Percentiles rank a stretch among this genome's conserved stretches.
Evolutionary conservation across 2,329 filamentous ascomycete species (phyloP).

Genomic region (Diaporthe sp.): DNA sequence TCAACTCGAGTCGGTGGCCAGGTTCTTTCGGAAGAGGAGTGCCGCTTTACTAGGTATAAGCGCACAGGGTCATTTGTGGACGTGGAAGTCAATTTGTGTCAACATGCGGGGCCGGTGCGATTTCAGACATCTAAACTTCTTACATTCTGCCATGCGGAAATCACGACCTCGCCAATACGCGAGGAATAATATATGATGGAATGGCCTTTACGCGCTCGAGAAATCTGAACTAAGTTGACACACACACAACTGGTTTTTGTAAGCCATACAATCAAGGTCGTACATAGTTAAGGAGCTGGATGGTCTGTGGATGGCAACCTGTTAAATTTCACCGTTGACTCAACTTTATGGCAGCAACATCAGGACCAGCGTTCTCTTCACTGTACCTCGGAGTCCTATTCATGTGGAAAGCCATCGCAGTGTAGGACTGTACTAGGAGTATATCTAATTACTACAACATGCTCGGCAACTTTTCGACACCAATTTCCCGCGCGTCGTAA

Average conservation of each 20-base stretch:
- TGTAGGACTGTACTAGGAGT: too few relatives aligned
- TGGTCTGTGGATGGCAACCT: background rate
- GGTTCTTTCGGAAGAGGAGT: background rate
- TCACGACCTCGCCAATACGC: background rate
- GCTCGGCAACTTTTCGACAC: too few relatives aligned
- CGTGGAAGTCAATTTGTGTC: background rate
- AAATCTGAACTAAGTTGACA: too few relatives aligned
- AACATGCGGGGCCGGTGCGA: background rate
- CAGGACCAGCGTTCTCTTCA: background rate
- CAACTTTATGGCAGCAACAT: background rate
- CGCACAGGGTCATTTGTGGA: background rate
- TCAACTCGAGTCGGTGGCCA: conserved; percentile 12
- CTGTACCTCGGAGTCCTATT: too few relatives aligned
- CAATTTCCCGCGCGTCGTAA: too few relatives aligned
- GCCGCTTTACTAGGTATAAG: background rate
- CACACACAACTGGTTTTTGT: background rate
- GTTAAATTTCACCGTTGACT: too few relatives aligned
- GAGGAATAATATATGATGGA: background rate
- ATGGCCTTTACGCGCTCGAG: background rate
- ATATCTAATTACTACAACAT: background rate
- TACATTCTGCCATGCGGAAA: background rate
- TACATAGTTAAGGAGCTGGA: background rate
- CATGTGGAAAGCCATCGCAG: background rate
- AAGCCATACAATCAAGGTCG: background rate
- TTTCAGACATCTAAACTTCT: background rate